Conservation (phyloP, 192 early-diverging fungal species). For the Gonapodya prolifera region DNA sequence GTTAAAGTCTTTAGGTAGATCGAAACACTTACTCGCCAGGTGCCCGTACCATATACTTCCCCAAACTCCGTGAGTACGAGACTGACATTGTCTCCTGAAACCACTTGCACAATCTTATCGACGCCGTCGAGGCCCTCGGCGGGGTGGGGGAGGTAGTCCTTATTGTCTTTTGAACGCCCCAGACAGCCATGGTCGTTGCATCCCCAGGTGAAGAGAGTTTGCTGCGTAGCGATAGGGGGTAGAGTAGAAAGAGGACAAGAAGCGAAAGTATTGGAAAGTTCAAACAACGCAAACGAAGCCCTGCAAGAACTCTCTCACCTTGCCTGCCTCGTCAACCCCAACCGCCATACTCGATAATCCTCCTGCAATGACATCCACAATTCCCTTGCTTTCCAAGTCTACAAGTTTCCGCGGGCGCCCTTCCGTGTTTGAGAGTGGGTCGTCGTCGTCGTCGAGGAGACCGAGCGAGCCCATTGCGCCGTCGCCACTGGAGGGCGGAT, state of each 20-base stretch:
- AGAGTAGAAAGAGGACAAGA: too few relatives aligned
- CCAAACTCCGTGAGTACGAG: slow-evolving; percentile 68
- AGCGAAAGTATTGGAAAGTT: too few relatives aligned
- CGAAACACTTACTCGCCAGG: slow-evolving; percentile 19
- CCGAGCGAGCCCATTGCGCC: background rate
- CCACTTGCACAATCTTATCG: slow-evolving; percentile 50
- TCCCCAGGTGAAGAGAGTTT: slow-evolving; percentile 75
- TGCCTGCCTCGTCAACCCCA: slow-evolving; percentile 52
- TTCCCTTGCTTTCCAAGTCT: slow-evolving; percentile 51
- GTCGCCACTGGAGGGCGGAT: background rate
- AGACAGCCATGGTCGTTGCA: slow-evolving; percentile 88
- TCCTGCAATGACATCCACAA: slow-evolving; percentile 70
- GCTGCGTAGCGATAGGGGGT: too few relatives aligned
- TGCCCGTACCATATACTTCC: slow-evolving; percentile 13
- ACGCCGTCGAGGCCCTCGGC: slow-evolving; percentile 63
- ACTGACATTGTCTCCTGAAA: slow-evolving; percentile 73
- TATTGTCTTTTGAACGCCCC: slow-evolving; percentile 26
- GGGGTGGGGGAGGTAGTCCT: background rate
- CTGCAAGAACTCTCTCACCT: slow-evolving; percentile 9
- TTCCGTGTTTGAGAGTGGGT: background rate
- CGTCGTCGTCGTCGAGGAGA: background rate
- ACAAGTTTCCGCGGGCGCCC: slow-evolving; percentile 39
- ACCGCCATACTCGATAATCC: slow-evolving; percentile 81
- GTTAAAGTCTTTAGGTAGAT: too few relatives aligned
- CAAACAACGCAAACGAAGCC: background rate